Evolutionary conservation across 164 flowering plant genomes (phyloP), one percentile per base, ranked within the genome.

Genomic region (Macadamia tetraphylla): DNA sequence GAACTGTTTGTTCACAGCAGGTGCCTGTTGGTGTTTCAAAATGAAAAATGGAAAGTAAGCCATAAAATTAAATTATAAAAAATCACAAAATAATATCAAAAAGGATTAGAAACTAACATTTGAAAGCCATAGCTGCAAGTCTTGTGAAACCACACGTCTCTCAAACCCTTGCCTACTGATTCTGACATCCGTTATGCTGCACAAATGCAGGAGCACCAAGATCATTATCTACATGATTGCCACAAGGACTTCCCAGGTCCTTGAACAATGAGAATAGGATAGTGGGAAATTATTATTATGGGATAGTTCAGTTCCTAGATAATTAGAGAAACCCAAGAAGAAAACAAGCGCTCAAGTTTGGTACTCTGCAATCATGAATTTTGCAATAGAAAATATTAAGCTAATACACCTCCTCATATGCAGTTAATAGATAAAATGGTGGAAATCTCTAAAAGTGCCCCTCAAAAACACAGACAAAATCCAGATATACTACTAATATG

Each of bases 121-220:
- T 65, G 97, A 91, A 70, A 94, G 92, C 98, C 98, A 94, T 60
- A 94, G 87, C 69, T 94, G 96, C 78, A 94, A 77, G 78, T 94
- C 98, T 67, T 82, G 98, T 53, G 96, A 91, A 70, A 94, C 97
- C 29, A 91, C 98, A 56, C 97, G 86, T 75, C 85, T 91, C 78
- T 94, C 97, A 60, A 89, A 87, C 55, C 97, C 98, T 86, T 88
- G 94, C 13, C 96, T 81, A 35, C 73, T 87, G 66, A 94, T 90
- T 68, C 75, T 80, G 42, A 89, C 89, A 58, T 81, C 88, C 69
- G 70, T 79, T 70, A 94, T 85, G 6, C 96, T 94, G 86, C 35
- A 71, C 31, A 42, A 15, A 49, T 51, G 29, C n/a, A 57, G 15
- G 62, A 66, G 64, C 44, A 43, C 12, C 56, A 66, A 63, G 49